A percentile compares a stretch with the other conserved stretches of the same genome.
These are phyloP conservation scores for Jamesozyma spencerorum DNA, from an alignment of 805 yeast species.

Conservation along the genomic window DNA sequence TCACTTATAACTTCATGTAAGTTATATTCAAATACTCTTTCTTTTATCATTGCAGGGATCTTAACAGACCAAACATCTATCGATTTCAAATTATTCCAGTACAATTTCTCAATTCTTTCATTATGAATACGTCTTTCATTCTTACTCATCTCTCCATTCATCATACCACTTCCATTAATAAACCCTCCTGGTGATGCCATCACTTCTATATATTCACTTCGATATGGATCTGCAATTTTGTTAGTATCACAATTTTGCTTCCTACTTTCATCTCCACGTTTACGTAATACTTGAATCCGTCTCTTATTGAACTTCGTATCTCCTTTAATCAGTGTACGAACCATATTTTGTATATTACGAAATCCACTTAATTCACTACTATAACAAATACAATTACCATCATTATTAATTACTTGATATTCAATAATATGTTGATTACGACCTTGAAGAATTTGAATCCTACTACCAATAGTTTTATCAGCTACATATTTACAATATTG, in stretches of 20 bases:
- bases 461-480: no score
- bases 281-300: slow-evolving; percentile 24
- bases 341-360: slow-evolving; percentile 87
- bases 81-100: slow-evolving; percentile 6
- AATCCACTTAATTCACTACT: slow-evolving; percentile 84
- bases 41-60: no score
- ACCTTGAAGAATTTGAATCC: slow-evolving; percentile 43
- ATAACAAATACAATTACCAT: slow-evolving; percentile 43
- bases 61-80: slow-evolving; percentile 9
- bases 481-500: no score
- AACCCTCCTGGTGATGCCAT: slow-evolving; percentile 99
- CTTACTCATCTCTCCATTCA: slow-evolving; percentile 36
- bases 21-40: slow-evolving; percentile 3
- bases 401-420: slow-evolving; percentile 41
- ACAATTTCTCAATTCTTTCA: slow-evolving; percentile 10
- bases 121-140: slow-evolving; percentile 12
- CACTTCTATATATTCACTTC: slow-evolving; percentile 77
- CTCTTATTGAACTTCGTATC: slow-evolving; percentile 13
- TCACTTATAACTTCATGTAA: slow-evolving; percentile 1
- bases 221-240: slow-evolving; percentile 48
- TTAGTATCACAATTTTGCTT: not conserved
- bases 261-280: slow-evolving; percentile 15
- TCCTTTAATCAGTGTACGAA: slow-evolving; percentile 60
- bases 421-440: slow-evolving; percentile 73
- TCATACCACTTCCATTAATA: slow-evolving; percentile 93